Evolutionary conservation across 768 basidiomycete genomes (phyloP).

Genomic region (Russula earlei): DNA sequence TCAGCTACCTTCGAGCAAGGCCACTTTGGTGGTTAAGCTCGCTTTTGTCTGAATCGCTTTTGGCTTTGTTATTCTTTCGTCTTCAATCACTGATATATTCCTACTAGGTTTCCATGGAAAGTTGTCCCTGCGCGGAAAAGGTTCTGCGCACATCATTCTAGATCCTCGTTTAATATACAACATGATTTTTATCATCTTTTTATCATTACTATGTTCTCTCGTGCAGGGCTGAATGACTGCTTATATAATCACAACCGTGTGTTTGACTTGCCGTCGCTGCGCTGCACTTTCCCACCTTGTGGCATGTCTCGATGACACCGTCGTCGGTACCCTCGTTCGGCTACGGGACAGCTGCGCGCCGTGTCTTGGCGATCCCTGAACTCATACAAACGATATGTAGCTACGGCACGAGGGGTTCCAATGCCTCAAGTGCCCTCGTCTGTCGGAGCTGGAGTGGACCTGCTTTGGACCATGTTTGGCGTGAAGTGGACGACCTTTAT

Average conservation of each 20-base stretch:
- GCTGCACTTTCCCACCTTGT: background rate
- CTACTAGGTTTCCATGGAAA: background rate
- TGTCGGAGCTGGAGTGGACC: constrained; percentile 13
- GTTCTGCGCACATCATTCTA: no score
- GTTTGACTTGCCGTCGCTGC: no score
- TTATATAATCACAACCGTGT: no score
- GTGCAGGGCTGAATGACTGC: no score
- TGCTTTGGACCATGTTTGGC: constrained; percentile 17
- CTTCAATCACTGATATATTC: background rate
- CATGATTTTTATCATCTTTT: no score
- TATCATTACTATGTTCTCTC: no score
- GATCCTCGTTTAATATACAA: no score
- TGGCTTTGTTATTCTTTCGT: background rate
- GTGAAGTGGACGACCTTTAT: constrained; percentile 16
- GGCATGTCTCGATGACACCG: background rate
- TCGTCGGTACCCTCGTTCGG: background rate
- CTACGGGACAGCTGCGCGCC: constrained; percentile 18
- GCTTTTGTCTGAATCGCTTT: constrained; percentile 36
- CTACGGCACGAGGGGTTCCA: constrained; percentile 9
- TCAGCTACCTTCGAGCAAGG: constrained; percentile 81
- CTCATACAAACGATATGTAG: constrained; percentile 15
- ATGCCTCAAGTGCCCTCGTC: constrained; percentile 13
- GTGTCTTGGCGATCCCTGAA: constrained; percentile 17
- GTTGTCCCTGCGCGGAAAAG: no score
- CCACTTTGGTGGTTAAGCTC: constrained; percentile 35